Conservation (phyloP, 441 rosid species). For the Populus hybrid region DNA sequence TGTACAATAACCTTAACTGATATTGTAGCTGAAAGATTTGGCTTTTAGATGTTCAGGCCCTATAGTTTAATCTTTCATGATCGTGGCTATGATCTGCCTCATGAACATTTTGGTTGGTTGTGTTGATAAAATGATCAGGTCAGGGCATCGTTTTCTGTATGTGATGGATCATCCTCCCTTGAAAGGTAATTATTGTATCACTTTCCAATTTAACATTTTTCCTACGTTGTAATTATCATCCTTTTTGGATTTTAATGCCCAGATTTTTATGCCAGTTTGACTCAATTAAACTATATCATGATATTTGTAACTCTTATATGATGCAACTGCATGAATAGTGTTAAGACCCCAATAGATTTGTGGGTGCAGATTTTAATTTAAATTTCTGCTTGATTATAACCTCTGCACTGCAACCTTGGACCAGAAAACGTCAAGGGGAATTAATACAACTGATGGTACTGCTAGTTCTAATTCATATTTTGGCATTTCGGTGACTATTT, state of each 20-base stretch:
- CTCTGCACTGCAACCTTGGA: constrained; percentile 4
- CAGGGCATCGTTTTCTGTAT: background rate
- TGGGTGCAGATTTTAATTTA: background rate
- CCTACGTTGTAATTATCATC: background rate
- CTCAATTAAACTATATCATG: background rate
- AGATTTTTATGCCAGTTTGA: background rate
- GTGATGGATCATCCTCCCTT: constrained; percentile 29
- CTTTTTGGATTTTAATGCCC: background rate
- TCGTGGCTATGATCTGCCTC: constrained; percentile 17
- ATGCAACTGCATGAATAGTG: background rate
- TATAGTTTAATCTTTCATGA: constrained; percentile 32
- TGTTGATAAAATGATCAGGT: constrained; percentile 2
- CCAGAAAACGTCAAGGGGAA: background rate
- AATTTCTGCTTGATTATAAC: background rate
- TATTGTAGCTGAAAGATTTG: constrained; percentile 45
- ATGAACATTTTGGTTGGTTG: background rate
- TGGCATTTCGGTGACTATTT: background rate
- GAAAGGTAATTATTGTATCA: constrained; percentile 11
- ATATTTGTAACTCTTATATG: background rate
- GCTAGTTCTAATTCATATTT: background rate
- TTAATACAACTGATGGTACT: constrained; percentile 11
- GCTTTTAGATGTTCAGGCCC: constrained; percentile 37
- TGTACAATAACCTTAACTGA: constrained; percentile 58
- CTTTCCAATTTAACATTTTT: constrained; percentile 2
- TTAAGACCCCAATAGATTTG: background rate